Percentiles rank a stretch among this genome's conserved stretches.
Conservation (phyloP, 371 early-diverging fungal genomes). For the Mucor saturninus region DNA sequence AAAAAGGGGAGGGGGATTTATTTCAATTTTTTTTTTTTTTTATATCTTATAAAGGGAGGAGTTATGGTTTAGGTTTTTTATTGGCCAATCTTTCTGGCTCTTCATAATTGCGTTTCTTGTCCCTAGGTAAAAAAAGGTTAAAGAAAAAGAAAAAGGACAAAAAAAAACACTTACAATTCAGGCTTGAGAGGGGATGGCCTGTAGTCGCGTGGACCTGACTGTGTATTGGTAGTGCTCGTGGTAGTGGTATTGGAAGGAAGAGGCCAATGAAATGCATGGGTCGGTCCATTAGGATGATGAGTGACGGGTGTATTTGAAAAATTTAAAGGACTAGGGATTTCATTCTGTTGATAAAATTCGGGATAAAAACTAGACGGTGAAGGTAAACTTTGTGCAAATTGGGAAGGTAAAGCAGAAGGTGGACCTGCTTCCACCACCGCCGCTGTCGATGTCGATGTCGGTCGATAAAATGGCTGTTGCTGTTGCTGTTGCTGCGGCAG, state of each 20-base stretch:
- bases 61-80: constrained; percentile 23
- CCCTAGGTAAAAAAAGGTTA: constrained; percentile 3
- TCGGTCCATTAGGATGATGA: constrained; percentile 23
- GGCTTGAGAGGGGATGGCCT: constrained; percentile 36
- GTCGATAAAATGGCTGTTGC: neutral
- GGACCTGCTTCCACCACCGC: constrained; percentile 30
- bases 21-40: constrained; percentile 1
- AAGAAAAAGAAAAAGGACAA: neutral
- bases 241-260: constrained; percentile 6
- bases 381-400: constrained; percentile 79
- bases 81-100: constrained; percentile 3
- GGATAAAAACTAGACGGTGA: constrained; percentile 81
- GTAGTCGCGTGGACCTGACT: constrained; percentile 31
- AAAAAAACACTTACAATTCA: constrained; percentile 22
- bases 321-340: constrained; percentile 66
- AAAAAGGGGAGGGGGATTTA: neutral
- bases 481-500: neutral
- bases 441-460: constrained; percentile 13
- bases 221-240: neutral
- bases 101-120: constrained; percentile 15
- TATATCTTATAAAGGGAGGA: neutral
- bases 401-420: constrained; percentile 67
- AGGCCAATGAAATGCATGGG: constrained; percentile 70
- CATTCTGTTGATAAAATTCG: constrained; percentile 73
- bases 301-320: constrained; percentile 66